A percentile compares a stretch with the other conserved stretches of the same genome.
These are phyloP conservation scores for Hypoxylon sp. DNA, from an alignment of 2,329 filamentous ascomycete genomes.

Conservation along the genomic window DNA sequence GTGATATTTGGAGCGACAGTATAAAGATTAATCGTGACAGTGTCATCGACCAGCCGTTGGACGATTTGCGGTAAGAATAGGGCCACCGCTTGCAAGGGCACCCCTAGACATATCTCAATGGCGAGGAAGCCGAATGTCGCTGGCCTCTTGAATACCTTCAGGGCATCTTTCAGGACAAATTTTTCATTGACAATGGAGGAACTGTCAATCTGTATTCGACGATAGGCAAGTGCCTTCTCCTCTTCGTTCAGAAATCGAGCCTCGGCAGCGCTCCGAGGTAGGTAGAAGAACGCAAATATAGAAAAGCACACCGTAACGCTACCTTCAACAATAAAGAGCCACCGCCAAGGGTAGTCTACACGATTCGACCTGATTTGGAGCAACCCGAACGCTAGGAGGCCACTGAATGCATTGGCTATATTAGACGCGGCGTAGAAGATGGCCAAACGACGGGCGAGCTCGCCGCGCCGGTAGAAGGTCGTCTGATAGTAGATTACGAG, in stretches of 20 bases:
- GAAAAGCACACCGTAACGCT: conserved; percentile 70
- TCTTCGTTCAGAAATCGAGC: conserved; percentile 74
- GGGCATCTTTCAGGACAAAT: conserved; percentile 63
- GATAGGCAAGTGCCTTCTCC: conserved; percentile 76
- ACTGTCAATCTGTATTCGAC: conserved; percentile 81
- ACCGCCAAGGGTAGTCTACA: conserved; percentile 59
- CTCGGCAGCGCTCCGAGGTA: conserved; percentile 73
- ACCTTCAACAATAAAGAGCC: conserved; percentile 64
- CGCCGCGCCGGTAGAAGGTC: conserved; percentile 77
- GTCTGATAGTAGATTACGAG: conserved; percentile 70
- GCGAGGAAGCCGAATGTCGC: conserved; percentile 63
- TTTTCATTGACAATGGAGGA: conserved; percentile 70
- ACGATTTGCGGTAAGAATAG: conserved; percentile 70
- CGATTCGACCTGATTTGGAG: conserved; percentile 60
- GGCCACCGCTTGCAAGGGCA: conserved; percentile 67
- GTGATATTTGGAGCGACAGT: conserved; percentile 84
- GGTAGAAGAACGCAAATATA: conserved; percentile 75
- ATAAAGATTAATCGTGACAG: conserved; percentile 78
- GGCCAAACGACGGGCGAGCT: conserved; percentile 76
- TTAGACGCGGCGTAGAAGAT: conserved; percentile 82
- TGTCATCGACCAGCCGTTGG: conserved; percentile 60
- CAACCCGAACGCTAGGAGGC: conserved; percentile 62
- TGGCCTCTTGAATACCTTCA: conserved; percentile 65
- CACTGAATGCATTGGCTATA: conserved; percentile 72
- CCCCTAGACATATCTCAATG: conserved; percentile 70